These are phyloP conservation scores for Xenoacremonium recifei DNA, from an alignment of 2,329 filamentous ascomycete species.

Conservation along the genomic window DNA sequence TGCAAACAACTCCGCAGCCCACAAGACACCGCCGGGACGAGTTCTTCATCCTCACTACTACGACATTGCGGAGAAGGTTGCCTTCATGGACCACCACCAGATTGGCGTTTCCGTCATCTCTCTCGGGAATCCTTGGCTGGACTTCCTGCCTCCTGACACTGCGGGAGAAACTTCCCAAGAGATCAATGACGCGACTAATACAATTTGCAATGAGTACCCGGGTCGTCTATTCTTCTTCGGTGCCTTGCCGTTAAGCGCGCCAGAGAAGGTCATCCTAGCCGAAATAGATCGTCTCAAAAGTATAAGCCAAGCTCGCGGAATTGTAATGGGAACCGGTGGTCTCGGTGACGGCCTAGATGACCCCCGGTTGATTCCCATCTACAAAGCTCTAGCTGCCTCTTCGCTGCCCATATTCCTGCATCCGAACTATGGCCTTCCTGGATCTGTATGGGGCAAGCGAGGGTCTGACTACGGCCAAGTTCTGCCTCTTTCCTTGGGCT, in stretches of 20 bases:
- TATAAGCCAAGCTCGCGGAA: conserved; percentile 72
- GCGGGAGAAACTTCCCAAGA: conserved; percentile 61
- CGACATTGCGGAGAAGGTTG: conserved; percentile 74
- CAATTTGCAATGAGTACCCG: conserved; percentile 64
- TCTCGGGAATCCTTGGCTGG: conserved; percentile 90
- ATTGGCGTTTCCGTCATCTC: conserved; percentile 85
- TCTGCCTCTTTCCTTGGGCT: conserved; percentile 79
- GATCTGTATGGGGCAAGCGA: conserved; percentile 73
- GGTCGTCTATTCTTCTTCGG: conserved; percentile 81
- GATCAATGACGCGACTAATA: conserved; percentile 77
- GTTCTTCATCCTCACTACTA: conserved; percentile 83
- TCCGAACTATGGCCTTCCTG: conserved; percentile 86
- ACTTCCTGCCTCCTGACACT: conserved; percentile 66
- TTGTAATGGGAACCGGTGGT: conserved; percentile 84
- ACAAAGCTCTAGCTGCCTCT: conserved; percentile 64
- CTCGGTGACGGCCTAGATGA: conserved; percentile 82
- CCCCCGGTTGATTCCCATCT: conserved; percentile 67
- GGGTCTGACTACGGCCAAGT: conserved; percentile 80
- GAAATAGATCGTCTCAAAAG: conserved; percentile 62
- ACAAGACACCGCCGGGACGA: conserved; percentile 65
- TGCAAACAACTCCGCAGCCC: conserved; percentile 51
- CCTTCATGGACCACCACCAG: conserved; percentile 82
- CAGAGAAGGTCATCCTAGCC: conserved; percentile 57
- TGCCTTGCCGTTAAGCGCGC: conserved; percentile 73
- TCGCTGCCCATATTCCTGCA: conserved; percentile 76